Evolutionary conservation across 345 rosid genomes (phyloP).

Genomic region (Acer saccharum): DNA sequence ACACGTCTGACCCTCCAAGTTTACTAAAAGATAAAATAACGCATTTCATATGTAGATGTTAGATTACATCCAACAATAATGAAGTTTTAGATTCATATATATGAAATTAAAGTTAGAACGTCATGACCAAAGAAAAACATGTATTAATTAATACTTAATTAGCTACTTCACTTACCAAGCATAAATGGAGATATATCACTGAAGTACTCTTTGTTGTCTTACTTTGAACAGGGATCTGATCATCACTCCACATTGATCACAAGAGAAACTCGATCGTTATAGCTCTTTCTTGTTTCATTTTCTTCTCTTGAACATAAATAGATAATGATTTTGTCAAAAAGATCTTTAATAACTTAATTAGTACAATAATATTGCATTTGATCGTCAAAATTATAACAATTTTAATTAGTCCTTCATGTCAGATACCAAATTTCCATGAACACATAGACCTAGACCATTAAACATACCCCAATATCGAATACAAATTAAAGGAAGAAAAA

Average conservation of each 20-base stretch:
- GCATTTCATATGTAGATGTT: too few species aligned
- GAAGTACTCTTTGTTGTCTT: background rate
- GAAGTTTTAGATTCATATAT: too few species aligned
- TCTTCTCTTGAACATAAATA: background rate
- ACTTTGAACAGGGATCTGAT: constrained; percentile 8
- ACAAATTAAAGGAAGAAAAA: constrained; percentile 1
- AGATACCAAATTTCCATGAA: constrained; percentile 26
- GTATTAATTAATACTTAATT: background rate
- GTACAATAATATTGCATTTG: constrained; percentile 25
- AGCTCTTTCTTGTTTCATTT: background rate
- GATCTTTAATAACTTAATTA: background rate
- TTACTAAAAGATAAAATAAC: too few species aligned
- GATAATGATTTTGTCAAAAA: background rate
- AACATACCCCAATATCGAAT: constrained; percentile 13
- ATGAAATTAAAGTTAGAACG: too few species aligned
- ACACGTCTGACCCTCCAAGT: too few species aligned
- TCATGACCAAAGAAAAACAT: background rate
- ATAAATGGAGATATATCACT: background rate
- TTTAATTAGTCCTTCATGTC: constrained; percentile 20
- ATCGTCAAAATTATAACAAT: background rate
- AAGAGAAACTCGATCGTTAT: constrained; percentile 2
- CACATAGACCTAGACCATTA: constrained; percentile 21
- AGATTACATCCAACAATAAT: too few species aligned
- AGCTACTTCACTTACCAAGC: constrained; percentile 2
- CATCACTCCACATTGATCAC: background rate